Conservation (phyloP, 1,139 yeast genomes). For the Magnusiomyces ingens region DNA sequence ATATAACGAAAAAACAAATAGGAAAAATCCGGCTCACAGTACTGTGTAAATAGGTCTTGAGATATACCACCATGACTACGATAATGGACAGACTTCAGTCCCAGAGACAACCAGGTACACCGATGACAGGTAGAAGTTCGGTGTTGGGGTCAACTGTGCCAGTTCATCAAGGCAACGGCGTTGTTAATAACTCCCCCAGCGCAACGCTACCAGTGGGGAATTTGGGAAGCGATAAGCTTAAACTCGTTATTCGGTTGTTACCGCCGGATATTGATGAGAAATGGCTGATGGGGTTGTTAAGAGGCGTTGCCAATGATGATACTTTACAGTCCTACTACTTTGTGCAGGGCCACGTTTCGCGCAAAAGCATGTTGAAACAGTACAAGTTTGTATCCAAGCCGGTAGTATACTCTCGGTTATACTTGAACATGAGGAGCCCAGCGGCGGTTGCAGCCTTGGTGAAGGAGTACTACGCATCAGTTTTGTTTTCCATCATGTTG, state of each 20-base stretch:
- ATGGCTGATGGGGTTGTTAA: slow-evolving; percentile 3
- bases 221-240: slow-evolving; percentile 1
- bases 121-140: too few relatives aligned
- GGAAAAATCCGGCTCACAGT: too few relatives aligned
- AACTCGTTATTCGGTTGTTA: slow-evolving; percentile 1
- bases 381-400: not conserved
- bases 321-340: slow-evolving; percentile 3
- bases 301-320: not conserved
- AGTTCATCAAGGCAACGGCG: too few relatives aligned
- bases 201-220: too few relatives aligned
- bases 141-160: too few relatives aligned
- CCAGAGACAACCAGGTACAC: too few relatives aligned
- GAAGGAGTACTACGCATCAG: not conserved
- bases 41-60: too few relatives aligned
- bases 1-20: too few relatives aligned
- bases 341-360: slow-evolving; percentile 4
- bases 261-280: slow-evolving; percentile 4
- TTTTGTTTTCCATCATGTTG: slow-evolving; percentile 1
- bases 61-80: too few relatives aligned
- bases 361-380: not conserved
- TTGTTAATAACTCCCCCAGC: too few relatives aligned
- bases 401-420: slow-evolving; percentile 1
- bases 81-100: too few relatives aligned
- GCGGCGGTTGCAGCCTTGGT: not conserved
- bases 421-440: not conserved